phyloP scores from a whole-genome alignment of 306 rosid genomes.

The Argentina anserina region DNA sequence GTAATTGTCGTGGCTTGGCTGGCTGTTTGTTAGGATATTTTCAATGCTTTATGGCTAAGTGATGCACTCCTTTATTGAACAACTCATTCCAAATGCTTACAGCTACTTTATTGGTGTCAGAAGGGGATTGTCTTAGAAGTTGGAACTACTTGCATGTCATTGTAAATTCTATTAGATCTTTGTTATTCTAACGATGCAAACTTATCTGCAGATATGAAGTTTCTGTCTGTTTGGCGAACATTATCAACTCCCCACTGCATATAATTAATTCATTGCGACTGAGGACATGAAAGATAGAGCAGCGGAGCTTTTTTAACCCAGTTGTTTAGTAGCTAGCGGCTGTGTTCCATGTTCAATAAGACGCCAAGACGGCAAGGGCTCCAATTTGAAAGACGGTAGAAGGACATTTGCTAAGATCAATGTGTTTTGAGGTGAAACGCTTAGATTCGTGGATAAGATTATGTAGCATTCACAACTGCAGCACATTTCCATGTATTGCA shows the following conservation, averaged over 20 bases:
- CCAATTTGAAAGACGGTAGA: neutral
- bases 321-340: neutral
- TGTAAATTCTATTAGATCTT: neutral
- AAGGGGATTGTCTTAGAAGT: neutral
- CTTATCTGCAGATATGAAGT: slow-evolving; percentile 34
- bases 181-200: slow-evolving; percentile 3
- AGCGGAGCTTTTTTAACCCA: neutral
- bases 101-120: neutral
- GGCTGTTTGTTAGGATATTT: neutral
- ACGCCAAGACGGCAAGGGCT: slow-evolving; percentile 9
- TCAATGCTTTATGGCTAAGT: neutral
- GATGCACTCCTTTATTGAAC: neutral
- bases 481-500: neutral
- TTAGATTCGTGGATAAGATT: slow-evolving; percentile 3
- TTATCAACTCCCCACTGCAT: slow-evolving; percentile 9
- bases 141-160: neutral
- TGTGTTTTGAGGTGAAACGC: neutral
- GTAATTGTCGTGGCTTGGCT: neutral
- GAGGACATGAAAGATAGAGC: neutral
- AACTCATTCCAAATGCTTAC: neutral
- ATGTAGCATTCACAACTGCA: slow-evolving; percentile 2
- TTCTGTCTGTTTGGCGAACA: slow-evolving; percentile 4
- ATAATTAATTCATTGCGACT: neutral
- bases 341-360: slow-evolving; percentile 4
- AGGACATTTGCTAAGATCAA: neutral